These are phyloP conservation scores for Blastobotrys niveus DNA, from an alignment of 1,139 yeast species.

Conservation along the genomic window DNA sequence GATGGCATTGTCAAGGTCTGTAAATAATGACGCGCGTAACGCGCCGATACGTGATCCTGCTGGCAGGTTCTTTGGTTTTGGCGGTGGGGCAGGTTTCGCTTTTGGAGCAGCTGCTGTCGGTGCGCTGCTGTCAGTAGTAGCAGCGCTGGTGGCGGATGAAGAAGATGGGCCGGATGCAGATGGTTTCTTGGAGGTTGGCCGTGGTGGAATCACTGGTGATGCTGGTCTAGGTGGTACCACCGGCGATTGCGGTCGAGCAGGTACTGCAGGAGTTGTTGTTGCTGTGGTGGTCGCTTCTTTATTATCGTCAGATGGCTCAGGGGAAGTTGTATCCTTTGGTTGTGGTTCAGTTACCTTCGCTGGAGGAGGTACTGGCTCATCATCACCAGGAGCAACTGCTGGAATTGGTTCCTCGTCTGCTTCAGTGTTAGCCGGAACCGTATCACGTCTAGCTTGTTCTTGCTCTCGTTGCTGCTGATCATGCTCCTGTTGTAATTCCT, in stretches of 20 bases:
- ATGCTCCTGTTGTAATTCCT: too few relatives aligned
- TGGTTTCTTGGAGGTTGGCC: conserved; percentile 5
- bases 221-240: conserved; percentile 2
- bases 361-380: too few relatives aligned
- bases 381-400: too few relatives aligned
- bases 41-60: conserved; percentile 30
- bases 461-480: too few relatives aligned
- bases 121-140: not conserved
- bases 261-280: too few relatives aligned
- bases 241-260: too few relatives aligned
- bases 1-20: conserved; percentile 31
- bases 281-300: too few relatives aligned
- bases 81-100: conserved; percentile 20
- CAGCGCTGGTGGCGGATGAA: not conserved
- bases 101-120: not conserved
- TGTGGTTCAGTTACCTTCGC: too few relatives aligned
- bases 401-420: not conserved
- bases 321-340: too few relatives aligned
- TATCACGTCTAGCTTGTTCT: too few relatives aligned
- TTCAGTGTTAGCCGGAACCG: not conserved
- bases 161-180: not conserved
- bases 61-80: conserved; percentile 24
- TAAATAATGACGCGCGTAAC: conserved; percentile 32
- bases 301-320: too few relatives aligned
- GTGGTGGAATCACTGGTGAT: conserved; percentile 6